Percentiles rank a stretch among this genome's conserved stretches.
Conservation (phyloP, 768 basidiomycete genomes). For the Mycena venus region DNA sequence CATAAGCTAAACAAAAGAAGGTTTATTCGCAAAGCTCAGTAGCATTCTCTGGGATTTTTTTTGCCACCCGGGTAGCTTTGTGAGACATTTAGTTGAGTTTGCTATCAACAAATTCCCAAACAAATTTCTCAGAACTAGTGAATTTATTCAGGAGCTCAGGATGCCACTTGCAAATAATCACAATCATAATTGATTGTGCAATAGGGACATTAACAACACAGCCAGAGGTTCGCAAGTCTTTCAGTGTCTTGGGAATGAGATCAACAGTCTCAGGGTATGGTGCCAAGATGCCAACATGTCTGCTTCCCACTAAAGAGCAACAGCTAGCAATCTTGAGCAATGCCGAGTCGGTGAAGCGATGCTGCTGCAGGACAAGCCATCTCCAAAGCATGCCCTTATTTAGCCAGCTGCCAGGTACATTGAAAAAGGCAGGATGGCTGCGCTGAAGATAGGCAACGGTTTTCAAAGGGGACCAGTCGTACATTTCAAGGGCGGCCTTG, state of each 20-base stretch:
- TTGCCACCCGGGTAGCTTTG: neutral
- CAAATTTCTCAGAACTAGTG: neutral
- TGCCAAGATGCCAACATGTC: neutral
- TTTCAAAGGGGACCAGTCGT: neutral
- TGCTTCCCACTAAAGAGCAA: neutral
- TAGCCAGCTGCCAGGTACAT: neutral
- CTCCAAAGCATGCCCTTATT: no score
- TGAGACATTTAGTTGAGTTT: neutral
- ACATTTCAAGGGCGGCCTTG: neutral
- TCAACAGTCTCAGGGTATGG: neutral
- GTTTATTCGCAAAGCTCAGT: neutral
- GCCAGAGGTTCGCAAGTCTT: neutral
- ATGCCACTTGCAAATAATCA: neutral
- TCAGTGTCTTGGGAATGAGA: neutral
- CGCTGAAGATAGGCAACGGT: neutral
- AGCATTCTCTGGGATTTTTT: constrained; percentile 9
- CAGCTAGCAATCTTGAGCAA: neutral
- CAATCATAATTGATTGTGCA: neutral
- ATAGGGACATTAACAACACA: constrained; percentile 1
- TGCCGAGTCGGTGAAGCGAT: neutral
- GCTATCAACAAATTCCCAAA: neutral
- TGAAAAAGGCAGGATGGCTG: neutral
- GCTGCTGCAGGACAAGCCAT: neutral
- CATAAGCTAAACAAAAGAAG: neutral
- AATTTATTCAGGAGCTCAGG: neutral